Evolutionary conservation across 1,284 basidiomycete genomes (phyloP).

Genomic region (Cutaneotrichosporon curvatum): DNA sequence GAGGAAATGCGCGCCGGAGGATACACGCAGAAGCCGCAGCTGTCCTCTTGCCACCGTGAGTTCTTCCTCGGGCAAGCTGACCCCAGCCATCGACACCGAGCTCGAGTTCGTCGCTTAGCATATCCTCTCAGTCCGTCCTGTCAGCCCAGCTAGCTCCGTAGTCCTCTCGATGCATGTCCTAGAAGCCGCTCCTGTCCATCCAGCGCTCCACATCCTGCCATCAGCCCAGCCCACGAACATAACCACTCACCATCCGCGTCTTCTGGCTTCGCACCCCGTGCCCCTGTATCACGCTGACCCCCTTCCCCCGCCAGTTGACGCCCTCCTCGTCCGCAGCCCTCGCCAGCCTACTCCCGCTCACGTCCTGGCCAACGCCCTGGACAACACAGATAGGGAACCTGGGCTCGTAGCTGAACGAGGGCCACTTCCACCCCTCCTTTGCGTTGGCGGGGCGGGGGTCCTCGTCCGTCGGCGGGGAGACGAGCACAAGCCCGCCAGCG

Average conservation of each 20-base stretch:
- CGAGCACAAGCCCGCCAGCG: slow-evolving; percentile 56
- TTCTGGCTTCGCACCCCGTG: slow-evolving; percentile 31
- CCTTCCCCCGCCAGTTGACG: slow-evolving; percentile 36
- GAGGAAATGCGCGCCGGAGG: slow-evolving; percentile 50
- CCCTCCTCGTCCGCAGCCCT: slow-evolving; percentile 23
- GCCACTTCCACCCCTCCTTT: slow-evolving; percentile 26
- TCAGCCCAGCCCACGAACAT: slow-evolving; percentile 6
- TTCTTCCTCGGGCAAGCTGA: background rate
- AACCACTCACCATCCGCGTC: slow-evolving; percentile 29
- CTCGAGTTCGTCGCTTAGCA: slow-evolving; percentile 28
- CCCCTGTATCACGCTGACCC: slow-evolving; percentile 29
- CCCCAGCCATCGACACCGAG: slow-evolving; percentile 30
- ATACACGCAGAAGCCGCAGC: slow-evolving; percentile 80
- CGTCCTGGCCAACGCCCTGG: slow-evolving; percentile 3
- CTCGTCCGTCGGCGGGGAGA: slow-evolving; percentile 51
- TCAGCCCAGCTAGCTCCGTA: too few species aligned
- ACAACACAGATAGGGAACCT: slow-evolving; percentile 56
- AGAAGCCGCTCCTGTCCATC: slow-evolving; percentile 45
- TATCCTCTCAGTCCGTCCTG: too few species aligned
- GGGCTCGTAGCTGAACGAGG: slow-evolving; percentile 58
- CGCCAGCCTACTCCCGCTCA: slow-evolving; percentile 9
- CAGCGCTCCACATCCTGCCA: slow-evolving; percentile 41
- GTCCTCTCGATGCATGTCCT: background rate
- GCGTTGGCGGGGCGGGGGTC: slow-evolving; percentile 24
- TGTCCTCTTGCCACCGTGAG: slow-evolving; percentile 40